Evolutionary conservation across 495 filamentous ascomycete species (phyloP).

Genomic region (Penicillium coprophilum): DNA sequence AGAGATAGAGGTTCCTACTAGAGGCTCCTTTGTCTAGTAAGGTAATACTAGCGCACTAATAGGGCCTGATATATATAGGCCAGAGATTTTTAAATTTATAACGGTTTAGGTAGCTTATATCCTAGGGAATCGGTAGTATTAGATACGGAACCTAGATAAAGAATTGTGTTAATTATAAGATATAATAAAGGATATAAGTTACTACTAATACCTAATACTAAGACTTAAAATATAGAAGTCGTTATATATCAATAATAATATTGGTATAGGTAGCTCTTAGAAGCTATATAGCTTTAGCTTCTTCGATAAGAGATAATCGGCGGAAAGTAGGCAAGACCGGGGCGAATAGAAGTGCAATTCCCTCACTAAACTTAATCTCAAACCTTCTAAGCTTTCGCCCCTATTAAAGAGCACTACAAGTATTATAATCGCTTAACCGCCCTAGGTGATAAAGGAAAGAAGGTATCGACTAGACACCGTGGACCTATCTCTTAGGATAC

Average conservation of each 20-base stretch:
- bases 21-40: constrained; percentile 9
- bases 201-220: constrained; percentile 6
- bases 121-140: constrained; percentile 4
- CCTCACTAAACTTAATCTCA: constrained; percentile 4
- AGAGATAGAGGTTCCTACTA: constrained; percentile 8
- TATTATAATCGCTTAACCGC: too few species aligned
- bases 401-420: constrained; percentile 7
- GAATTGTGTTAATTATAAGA: constrained; percentile 6
- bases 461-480: too few species aligned
- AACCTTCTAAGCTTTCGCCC: constrained; percentile 8
- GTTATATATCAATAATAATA: neutral
- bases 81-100: constrained; percentile 9
- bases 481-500: too few species aligned
- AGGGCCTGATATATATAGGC: neutral
- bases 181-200: neutral
- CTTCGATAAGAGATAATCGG: constrained; percentile 2
- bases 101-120: constrained; percentile 1
- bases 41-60: constrained; percentile 1
- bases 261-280: constrained; percentile 5
- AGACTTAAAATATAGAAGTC: constrained; percentile 1
- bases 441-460: too few species aligned
- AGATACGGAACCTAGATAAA: constrained; percentile 4
- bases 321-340: constrained; percentile 8
- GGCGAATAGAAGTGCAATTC: constrained; percentile 8
- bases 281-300: constrained; percentile 4